A percentile compares a stretch with the other conserved stretches of the same genome.
These are phyloP conservation scores for Aspergillus fischeri DNA, from an alignment of 2,329 filamentous ascomycete species.

Conservation along the genomic window DNA sequence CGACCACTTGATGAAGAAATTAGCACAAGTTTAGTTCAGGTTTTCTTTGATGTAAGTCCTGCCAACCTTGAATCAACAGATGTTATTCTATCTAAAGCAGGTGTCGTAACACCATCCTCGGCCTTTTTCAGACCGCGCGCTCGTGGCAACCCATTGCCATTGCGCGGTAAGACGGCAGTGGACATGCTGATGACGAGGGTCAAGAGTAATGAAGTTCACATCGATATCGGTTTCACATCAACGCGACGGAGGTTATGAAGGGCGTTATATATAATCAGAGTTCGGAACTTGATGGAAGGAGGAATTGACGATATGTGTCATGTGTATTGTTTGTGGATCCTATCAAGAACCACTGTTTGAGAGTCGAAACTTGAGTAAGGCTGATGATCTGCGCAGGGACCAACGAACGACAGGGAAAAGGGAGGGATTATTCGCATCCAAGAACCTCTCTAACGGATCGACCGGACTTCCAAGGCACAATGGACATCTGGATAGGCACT, in stretches of 20 bases:
- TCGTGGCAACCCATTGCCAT: slow-evolving; percentile 27
- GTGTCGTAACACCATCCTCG: slow-evolving; percentile 21
- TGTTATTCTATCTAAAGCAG: slow-evolving; percentile 26
- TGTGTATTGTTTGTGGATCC: slow-evolving; percentile 2
- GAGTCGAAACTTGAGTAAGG: background rate
- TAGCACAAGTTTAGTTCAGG: background rate
- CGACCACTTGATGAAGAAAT: slow-evolving; percentile 60
- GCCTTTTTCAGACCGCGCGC: slow-evolving; percentile 29
- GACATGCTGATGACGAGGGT: slow-evolving; percentile 25
- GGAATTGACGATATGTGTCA: slow-evolving; percentile 1
- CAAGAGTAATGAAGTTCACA: slow-evolving; percentile 9
- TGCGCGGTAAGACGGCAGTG: slow-evolving; percentile 21
- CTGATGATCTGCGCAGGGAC: slow-evolving; percentile 3
- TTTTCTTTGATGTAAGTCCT: background rate
- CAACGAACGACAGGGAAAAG: background rate
- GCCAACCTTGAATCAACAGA: slow-evolving; percentile 34
- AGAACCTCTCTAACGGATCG: background rate
- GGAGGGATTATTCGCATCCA: background rate
- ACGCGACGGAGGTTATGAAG: background rate
- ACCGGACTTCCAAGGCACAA: background rate
- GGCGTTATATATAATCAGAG: slow-evolving; percentile 4
- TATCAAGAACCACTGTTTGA: background rate
- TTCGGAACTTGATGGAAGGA: background rate
- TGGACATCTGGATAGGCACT: too few species aligned
- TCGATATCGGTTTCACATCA: background rate